phyloP scores from a whole-genome alignment of 495 filamentous ascomycete genomes.

The Sordaria brevicollis region DNA sequence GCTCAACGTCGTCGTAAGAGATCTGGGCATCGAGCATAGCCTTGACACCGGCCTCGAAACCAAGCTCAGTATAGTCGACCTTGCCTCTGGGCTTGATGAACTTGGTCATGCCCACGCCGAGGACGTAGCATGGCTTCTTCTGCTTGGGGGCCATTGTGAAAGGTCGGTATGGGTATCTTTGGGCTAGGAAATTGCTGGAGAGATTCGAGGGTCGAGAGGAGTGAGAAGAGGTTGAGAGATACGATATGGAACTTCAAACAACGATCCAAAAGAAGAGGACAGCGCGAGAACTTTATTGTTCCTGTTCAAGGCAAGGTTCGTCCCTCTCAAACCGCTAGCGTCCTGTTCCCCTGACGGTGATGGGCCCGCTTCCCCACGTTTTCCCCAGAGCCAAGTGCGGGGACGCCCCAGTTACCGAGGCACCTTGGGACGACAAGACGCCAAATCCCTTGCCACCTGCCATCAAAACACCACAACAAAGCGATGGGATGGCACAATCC shows the following conservation, averaged over 20 bases:
- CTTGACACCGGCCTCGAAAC: constrained; percentile 92
- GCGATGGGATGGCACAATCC: not conserved
- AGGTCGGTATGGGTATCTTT: not conserved
- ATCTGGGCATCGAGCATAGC: constrained; percentile 92
- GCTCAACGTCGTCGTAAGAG: constrained; percentile 93
- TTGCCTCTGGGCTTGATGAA: constrained; percentile 97
- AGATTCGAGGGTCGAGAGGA: not conserved
- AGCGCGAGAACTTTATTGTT: not conserved
- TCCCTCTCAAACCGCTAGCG: not conserved
- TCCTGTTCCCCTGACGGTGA: not conserved
- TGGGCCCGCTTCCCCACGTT: not conserved
- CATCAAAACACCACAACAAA: not conserved
- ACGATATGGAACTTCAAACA: not conserved
- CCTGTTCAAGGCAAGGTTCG: not conserved
- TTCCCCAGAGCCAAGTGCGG: not conserved
- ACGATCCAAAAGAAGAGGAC: not conserved
- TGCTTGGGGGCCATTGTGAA: constrained; percentile 34
- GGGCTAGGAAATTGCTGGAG: not conserved
- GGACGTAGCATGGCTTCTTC: constrained; percentile 57
- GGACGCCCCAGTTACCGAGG: not conserved
- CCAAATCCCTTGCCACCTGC: not conserved
- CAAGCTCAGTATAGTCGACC: constrained; percentile 80
- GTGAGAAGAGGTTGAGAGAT: not conserved
- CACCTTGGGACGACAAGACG: not conserved
- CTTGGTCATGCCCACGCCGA: constrained; percentile 97